Evolutionary conservation across 768 basidiomycete species (phyloP), one percentile per base, ranked within the genome.

Genomic region (Amanita thiersii): DNA sequence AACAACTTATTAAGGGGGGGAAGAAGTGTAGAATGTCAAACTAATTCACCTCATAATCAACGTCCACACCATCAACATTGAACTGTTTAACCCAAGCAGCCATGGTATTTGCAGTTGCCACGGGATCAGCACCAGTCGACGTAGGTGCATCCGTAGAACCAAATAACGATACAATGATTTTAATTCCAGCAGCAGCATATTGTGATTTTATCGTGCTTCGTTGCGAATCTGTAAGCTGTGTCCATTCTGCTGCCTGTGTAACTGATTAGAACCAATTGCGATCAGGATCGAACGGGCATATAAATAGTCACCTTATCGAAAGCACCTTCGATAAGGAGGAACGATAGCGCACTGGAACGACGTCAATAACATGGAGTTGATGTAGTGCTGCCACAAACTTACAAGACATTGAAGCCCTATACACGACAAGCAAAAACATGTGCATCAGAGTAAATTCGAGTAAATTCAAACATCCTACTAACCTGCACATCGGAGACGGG

Each of bases 41-140:
- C 28, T 7, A 32, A 37, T 42, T n/a, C 25, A 68, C 69, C 63
- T 79, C 81, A 50, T 83, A 85, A 56, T 85, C 81, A 25, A 86
- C 77, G 52, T 84, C 82, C 19, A 82, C 72, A 37, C 82, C 82
- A 49, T 84, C 81, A n/a, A 85, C 59, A 36, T 63, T 57, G 44
- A 68, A 80, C 50, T 75, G 48, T 45, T 72, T 73, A 7, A 84
- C 81, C 64, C 68, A 86, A 9, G 70, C 69, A 0, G 81, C 80
- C 56, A 85, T 68, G 1, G 69, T 73, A 46, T 77, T 73, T 1
- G 83, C 83, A 10, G 74, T 73, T 7, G 62, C 60, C 6, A 74
- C 59, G n/a, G 82, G 76, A 54, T 85, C 77, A n/a, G 71, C 74
- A 34, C 70, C 69, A 8, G 50, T 59, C 8, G 69, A 65, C 6